phyloP scores from a whole-genome alignment of 768 basidiomycete genomes.

The Lentinula detonsa region DNA sequence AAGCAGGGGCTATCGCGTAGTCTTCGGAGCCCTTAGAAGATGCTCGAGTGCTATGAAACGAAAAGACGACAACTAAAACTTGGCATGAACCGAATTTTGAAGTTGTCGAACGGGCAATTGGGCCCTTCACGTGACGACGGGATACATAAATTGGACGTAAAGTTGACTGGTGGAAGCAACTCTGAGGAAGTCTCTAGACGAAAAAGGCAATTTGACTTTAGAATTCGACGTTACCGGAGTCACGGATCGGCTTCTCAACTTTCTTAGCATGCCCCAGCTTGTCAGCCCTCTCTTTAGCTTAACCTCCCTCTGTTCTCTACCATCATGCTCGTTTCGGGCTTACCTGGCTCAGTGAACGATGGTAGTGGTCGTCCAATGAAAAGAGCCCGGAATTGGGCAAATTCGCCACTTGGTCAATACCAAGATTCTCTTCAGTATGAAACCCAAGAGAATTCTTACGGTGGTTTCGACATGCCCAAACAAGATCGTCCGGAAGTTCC shows the following conservation, averaged over 20 bases:
- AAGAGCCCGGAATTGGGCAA: constrained; percentile 3
- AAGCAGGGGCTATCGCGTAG: neutral
- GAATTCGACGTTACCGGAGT: constrained; percentile 1
- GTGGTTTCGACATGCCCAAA: neutral
- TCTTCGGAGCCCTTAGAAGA: neutral
- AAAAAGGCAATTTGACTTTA: constrained; percentile 1
- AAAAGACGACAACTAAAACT: neutral
- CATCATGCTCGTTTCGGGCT: constrained; percentile 4
- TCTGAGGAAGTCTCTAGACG: neutral
- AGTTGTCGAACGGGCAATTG: neutral
- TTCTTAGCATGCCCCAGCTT: constrained; percentile 2
- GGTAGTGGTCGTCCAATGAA: constrained; percentile 4
- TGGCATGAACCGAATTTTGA: neutral
- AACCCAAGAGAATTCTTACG: neutral
- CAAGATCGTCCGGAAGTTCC: neutral
- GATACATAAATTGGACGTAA: constrained; percentile 3
- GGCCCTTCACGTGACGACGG: neutral
- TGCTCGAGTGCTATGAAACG: neutral
- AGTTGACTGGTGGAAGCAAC: neutral
- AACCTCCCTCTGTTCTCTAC: neutral
- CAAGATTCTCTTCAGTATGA: constrained; percentile 3
- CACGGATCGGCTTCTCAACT: constrained; percentile 7
- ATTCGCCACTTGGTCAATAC: neutral
- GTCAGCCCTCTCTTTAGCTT: constrained; percentile 3
- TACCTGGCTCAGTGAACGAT: neutral